These are phyloP conservation scores for Aspergillus tamarii DNA, from an alignment of 2,329 filamentous ascomycete genomes.

Conservation along the genomic window DNA sequence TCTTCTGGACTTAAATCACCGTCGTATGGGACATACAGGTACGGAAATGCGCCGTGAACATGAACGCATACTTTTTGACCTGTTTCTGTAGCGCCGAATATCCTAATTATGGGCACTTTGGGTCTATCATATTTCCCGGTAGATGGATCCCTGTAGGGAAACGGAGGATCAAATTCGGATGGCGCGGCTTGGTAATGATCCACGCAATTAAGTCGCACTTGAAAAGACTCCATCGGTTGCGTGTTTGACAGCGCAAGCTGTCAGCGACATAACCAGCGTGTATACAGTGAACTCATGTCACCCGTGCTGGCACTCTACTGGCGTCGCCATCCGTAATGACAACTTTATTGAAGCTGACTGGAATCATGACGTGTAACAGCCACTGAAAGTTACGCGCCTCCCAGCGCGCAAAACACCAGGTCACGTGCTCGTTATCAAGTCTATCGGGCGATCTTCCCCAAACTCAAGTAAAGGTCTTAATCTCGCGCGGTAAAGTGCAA, in stretches of 20 bases:
- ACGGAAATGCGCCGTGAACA: constrained; percentile 93
- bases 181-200: constrained; percentile 88
- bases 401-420: constrained; percentile 29
- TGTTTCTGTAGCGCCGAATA: constrained; percentile 91
- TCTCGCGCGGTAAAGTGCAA: background rate
- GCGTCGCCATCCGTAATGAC: background rate
- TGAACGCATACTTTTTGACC: constrained; percentile 96
- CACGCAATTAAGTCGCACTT: constrained; percentile 90
- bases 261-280: constrained; percentile 29
- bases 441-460: constrained; percentile 14
- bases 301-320: background rate
- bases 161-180: constrained; percentile 76
- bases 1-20: constrained; percentile 68
- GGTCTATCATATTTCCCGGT: constrained; percentile 66
- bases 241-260: constrained; percentile 23
- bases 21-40: constrained; percentile 86
- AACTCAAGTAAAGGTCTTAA: constrained; percentile 1
- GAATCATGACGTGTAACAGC: constrained; percentile 16
- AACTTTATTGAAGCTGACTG: background rate
- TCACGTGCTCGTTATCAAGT: constrained; percentile 29
- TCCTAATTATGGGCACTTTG: constrained; percentile 80
- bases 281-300: constrained; percentile 14
- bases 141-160: constrained; percentile 66
- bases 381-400: constrained; percentile 18
- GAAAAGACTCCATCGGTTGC: constrained; percentile 71